phyloP scores from a whole-genome alignment of 2,329 filamentous ascomycete species.

The Dothidotthia symphoricarpi region DNA sequence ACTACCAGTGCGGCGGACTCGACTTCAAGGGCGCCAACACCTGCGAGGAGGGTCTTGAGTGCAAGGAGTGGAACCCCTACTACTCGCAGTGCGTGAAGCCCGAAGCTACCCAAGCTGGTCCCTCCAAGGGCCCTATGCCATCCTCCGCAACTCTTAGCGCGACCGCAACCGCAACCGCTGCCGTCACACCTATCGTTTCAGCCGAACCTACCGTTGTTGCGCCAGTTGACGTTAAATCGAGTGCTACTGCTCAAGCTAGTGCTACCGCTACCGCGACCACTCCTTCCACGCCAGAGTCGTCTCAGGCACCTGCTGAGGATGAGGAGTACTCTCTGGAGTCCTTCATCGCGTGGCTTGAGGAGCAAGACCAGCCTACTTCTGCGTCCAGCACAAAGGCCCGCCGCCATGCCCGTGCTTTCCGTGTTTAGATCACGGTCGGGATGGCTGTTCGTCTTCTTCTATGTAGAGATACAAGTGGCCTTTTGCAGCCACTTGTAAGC shows the following conservation, averaged over 20 bases:
- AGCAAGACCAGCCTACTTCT: conserved; percentile 10
- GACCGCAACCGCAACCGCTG: conserved; percentile 5
- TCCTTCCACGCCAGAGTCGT: background rate
- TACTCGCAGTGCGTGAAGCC: conserved; percentile 47
- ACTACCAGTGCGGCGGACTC: conserved; percentile 47
- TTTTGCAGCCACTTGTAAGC: background rate
- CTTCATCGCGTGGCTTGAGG: conserved; percentile 15
- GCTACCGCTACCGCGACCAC: background rate
- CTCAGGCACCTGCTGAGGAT: conserved; percentile 7
- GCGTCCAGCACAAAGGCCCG: conserved; percentile 7
- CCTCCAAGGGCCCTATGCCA: conserved; percentile 11
- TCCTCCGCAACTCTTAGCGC: conserved; percentile 6
- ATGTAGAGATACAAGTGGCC: background rate
- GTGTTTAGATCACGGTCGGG: no score
- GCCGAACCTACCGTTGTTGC: conserved; percentile 6
- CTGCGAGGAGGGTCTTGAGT: conserved; percentile 43
- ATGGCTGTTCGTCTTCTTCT: no score
- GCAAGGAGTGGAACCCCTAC: conserved; percentile 45
- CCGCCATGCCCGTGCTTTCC: no score
- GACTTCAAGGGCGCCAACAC: conserved; percentile 41
- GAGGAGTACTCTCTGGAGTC: conserved; percentile 20
- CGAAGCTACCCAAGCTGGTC: conserved; percentile 10
- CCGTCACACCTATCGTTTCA: no score
- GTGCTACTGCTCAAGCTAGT: background rate
- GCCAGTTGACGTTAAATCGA: conserved; percentile 1